These are phyloP conservation scores for Podochytrium sp. DNA, from an alignment of 192 early-diverging fungal species.

Conservation along the genomic window DNA sequence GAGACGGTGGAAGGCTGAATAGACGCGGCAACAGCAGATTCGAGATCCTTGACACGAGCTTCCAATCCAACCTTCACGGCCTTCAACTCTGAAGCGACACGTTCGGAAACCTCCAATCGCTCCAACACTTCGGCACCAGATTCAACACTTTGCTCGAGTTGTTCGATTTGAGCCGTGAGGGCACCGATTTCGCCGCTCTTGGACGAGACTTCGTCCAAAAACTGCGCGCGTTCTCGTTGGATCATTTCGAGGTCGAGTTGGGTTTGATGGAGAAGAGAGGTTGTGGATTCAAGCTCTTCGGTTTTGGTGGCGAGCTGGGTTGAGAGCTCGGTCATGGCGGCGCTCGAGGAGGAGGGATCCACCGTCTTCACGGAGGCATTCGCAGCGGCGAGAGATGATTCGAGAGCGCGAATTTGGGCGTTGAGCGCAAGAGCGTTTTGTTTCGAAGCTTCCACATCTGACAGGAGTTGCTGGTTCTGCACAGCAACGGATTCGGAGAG, in stretches of 20 bases:
- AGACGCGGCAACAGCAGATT: neutral
- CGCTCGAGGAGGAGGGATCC: neutral
- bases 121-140: neutral
- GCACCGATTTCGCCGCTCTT: neutral
- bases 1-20: neutral
- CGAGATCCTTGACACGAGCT: neutral
- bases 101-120: neutral
- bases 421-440: neutral
- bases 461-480: neutral
- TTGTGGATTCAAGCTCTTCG: neutral
- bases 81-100: neutral
- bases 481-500: neutral
- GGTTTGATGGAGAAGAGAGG: neutral
- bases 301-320: neutral
- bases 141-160: neutral
- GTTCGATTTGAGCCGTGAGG: neutral
- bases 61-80: neutral
- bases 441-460: neutral
- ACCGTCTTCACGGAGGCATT: neutral
- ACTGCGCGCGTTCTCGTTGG: neutral
- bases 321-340: neutral
- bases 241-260: neutral
- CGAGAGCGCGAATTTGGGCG: neutral
- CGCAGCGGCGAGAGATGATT: neutral
- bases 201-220: neutral